Conservation (phyloP, 1,139 yeast genomes). For the Arxiozyma heterogenica region DNA sequence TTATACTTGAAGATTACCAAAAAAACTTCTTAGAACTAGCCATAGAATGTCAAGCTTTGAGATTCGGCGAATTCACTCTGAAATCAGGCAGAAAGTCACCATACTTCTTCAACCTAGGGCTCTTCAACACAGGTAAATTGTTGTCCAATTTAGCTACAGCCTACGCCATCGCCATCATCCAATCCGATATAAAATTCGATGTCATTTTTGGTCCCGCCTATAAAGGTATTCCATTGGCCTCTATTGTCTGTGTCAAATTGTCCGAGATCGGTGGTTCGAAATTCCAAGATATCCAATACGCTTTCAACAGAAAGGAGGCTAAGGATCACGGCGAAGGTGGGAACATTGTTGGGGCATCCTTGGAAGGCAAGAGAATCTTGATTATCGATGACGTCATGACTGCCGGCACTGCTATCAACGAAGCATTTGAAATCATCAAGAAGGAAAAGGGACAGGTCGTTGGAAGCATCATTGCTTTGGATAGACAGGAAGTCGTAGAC, state of each 20-base stretch:
- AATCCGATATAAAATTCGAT: constrained; percentile 75
- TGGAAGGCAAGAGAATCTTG: constrained; percentile 62
- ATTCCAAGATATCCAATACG: constrained; percentile 55
- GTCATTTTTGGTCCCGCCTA: constrained; percentile 95
- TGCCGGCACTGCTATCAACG: constrained; percentile 96
- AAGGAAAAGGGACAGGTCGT: constrained; percentile 63
- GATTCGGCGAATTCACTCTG: constrained; percentile 80
- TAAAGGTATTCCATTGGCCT: constrained; percentile 93
- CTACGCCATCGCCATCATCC: constrained; percentile 80
- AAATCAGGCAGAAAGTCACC: constrained; percentile 94
- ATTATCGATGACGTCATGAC: constrained; percentile 97
- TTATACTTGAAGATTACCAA: constrained; percentile 42
- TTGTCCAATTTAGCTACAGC: constrained; percentile 75
- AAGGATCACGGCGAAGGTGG: constrained; percentile 99
- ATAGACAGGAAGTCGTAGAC: constrained; percentile 83
- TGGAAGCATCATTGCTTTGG: constrained; percentile 85
- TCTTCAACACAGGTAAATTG: constrained; percentile 71
- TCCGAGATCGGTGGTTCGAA: constrained; percentile 82
- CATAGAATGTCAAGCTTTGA: constrained; percentile 67
- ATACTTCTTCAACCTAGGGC: constrained; percentile 89
- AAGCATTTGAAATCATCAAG: constrained; percentile 75
- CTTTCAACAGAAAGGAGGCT: constrained; percentile 83
- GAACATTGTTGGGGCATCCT: constrained; percentile 73
- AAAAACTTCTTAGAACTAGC: constrained; percentile 71
- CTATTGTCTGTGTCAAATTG: constrained; percentile 82